phyloP scores from a whole-genome alignment of 2,329 filamentous ascomycete species.

The Xylaria sp. region DNA sequence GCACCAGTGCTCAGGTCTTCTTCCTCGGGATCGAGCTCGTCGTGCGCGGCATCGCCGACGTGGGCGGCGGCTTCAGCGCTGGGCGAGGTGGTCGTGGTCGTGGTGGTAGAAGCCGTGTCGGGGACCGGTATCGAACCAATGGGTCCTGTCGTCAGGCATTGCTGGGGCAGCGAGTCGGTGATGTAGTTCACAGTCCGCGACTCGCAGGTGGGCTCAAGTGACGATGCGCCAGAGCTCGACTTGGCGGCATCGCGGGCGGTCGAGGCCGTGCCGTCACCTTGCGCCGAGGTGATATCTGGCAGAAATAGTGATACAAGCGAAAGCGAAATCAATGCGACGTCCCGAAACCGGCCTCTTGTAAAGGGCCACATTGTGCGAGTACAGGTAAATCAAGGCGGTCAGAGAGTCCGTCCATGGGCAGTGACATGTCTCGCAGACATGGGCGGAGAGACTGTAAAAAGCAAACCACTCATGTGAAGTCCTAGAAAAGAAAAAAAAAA shows the following conservation, averaged over 20 bases:
- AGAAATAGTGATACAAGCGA: constrained; percentile 34
- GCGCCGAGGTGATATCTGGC: constrained; percentile 31
- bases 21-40: constrained; percentile 69
- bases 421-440: constrained; percentile 23
- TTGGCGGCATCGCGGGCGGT: constrained; percentile 40
- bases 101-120: constrained; percentile 39
- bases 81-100: constrained; percentile 42
- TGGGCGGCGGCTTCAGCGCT: constrained; percentile 36
- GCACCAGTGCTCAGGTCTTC: constrained; percentile 71
- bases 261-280: constrained; percentile 38
- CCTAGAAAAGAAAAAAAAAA: background rate
- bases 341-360: constrained; percentile 35
- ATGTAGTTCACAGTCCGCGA: constrained; percentile 82
- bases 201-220: constrained; percentile 59
- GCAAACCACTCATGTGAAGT: background rate
- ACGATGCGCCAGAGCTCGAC: constrained; percentile 27
- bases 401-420: constrained; percentile 42
- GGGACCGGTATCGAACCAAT: constrained; percentile 41
- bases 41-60: constrained; percentile 43
- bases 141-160: constrained; percentile 75
- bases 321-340: constrained; percentile 37
- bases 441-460: background rate
- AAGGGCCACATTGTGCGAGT: constrained; percentile 44
- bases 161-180: constrained; percentile 79
- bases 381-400: constrained; percentile 27